Evolutionary conservation across 2,329 filamentous ascomycete genomes (phyloP), one percentile per base, ranked within the genome.

Genomic region (Rhytidhysteron rufulum): DNA sequence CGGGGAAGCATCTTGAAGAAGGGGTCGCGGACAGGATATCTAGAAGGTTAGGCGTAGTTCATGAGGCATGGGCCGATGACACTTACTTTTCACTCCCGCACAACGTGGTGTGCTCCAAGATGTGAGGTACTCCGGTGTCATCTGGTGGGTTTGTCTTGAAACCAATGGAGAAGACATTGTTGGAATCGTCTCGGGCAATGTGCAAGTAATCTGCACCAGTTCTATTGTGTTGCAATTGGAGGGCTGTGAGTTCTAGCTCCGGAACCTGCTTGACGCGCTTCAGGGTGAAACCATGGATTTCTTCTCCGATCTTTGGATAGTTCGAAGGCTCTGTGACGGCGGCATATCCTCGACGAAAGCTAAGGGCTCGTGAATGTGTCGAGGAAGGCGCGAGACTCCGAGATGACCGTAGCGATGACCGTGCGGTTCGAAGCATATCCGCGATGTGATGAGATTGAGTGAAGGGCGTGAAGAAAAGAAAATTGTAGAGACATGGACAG

Each of bases 1-100:
- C 93, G 83, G 17, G 93, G 93, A 19, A 98, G 79, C 93, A 98
- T 98, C 78, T 97, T 98, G 76, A 98, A 98, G 75, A 98, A 98
- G 0, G 93, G 93, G 60, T 98, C 93, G 47, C 93, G 88, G 43
- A 98, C 91, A n/a, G 93, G 93, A 62, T 90, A 95, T 65, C 87
- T 91, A 60, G 37, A 42, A 33, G n/a, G 16, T 1, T 11, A 45
- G 57, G 34, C 55, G 50, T 31, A 20, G 16, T 17, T n/a, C 19
- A 5, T 11, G 3, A 18, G 9, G 13, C 10, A 17, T 21, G 27
- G 9, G 9, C 33, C 13, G 11, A 31, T 15, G 9, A 11, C 3
- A 55, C 71, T 55, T 70, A 95, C 83, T 94, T 95, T 64, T 95
- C 76, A 61, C 91, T 97, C 17, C 93, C 93, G 60, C 93, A 98